A percentile compares a stretch with the other conserved stretches of the same genome.
phyloP scores from a whole-genome alignment of 306 rosid genomes.

The Cucumis hystrix region DNA sequence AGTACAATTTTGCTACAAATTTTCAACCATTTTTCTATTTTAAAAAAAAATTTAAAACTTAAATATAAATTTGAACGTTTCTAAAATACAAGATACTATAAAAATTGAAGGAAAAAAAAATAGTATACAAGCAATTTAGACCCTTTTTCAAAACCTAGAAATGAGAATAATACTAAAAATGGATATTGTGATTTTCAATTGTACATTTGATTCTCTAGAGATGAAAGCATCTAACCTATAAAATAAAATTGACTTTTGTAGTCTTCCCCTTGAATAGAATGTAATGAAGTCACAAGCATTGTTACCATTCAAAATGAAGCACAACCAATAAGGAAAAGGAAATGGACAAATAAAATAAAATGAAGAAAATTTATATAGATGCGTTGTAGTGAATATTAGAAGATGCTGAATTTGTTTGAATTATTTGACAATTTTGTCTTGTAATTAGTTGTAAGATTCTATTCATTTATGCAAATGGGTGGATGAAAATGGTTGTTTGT shows the following conservation, averaged over 20 bases:
- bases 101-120: too few relatives aligned
- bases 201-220: background rate
- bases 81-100: too few relatives aligned
- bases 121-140: too few relatives aligned
- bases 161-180: background rate
- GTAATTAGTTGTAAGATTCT: conserved; percentile 12
- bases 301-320: background rate
- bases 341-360: background rate
- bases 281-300: background rate
- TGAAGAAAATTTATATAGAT: background rate
- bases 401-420: conserved; percentile 5
- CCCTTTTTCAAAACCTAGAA: background rate
- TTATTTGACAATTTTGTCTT: conserved; percentile 1
- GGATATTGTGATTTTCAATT: background rate
- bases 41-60: too few relatives aligned
- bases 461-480: background rate
- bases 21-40: too few relatives aligned
- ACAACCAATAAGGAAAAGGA: background rate
- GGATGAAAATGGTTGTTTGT: conserved; percentile 4
- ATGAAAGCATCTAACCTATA: background rate
- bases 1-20: too few relatives aligned
- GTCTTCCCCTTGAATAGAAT: background rate
- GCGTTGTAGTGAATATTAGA: background rate
- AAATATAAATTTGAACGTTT: too few relatives aligned
- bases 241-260: background rate